Evolutionary conservation across 129 eudicot species (phyloP), one percentile per base, ranked within the genome.

Genomic region (Helianthus tuberosus): DNA sequence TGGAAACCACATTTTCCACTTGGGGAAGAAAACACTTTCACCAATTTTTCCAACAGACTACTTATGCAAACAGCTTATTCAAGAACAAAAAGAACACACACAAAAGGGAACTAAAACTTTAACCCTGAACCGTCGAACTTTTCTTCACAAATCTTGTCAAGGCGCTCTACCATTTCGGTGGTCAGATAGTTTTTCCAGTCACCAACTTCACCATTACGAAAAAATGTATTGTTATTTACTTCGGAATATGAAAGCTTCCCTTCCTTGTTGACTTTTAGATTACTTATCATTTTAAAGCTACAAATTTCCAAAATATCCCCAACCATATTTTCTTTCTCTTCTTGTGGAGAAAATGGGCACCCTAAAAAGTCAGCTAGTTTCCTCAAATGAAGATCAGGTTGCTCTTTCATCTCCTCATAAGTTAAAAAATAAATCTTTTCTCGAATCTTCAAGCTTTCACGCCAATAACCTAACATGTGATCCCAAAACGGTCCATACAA

Each of bases 401-500:
- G 48, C n/a, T 54, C 75, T 29, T 73, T 89, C 81, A 89, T 61
- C 8, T 78, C 96, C 77, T 89, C 96, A 25, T 73, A 89, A 75
- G 79, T 89, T 53, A 84, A 3, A 65, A 86, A 86, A 44, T 79
- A 43, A 8, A 84, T 85, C 36, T 76, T 84, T 1, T 77, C 23
- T 1, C 84, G 87, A 48, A 65, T 67, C 39, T 69, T 59, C 43
- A 76, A 53, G 59, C 83, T 77, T 35, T 69, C 79, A 0, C 74
- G 58, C 87, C 86, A 86, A 47, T 73, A 73, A 62, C 70, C 58
- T 35, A 73, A 62, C 62, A 73, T 49, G 6, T 73, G 77, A 49
- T 87, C 90, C 92, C 92, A 89, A 60, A 77, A 78, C 1, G 92
- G 92, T 3, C 89, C 96, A 67, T 11, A 84, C 6, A 29, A 10